These are phyloP conservation scores for Lasiodiplodia theobromae DNA, from an alignment of 2,329 filamentous ascomycete genomes.

Conservation along the genomic window DNA sequence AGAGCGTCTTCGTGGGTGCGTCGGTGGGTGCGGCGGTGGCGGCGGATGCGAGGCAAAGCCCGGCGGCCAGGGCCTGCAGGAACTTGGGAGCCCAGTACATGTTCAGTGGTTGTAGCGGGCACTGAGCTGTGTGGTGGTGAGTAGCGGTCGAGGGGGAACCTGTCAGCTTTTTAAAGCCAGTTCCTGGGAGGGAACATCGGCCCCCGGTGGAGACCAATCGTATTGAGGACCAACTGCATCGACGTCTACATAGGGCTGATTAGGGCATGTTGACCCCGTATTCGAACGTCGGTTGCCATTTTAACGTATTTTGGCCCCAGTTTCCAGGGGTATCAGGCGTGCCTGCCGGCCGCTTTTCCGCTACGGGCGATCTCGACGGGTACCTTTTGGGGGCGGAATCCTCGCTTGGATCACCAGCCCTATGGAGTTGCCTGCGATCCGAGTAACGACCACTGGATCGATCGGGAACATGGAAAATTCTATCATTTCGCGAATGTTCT, in stretches of 20 bases:
- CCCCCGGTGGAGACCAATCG: not conserved
- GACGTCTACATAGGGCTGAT: not conserved
- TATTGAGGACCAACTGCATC: not conserved
- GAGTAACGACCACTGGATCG: too few species aligned
- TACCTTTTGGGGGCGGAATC: not conserved
- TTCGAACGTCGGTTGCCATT: not conserved
- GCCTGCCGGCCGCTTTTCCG: not conserved
- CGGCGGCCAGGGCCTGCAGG: conserved; percentile 2
- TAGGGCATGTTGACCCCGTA: not conserved
- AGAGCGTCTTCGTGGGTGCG: not conserved
- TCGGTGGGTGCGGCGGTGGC: not conserved
- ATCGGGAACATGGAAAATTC: too few species aligned
- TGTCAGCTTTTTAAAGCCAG: not conserved
- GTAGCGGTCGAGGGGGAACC: not conserved
- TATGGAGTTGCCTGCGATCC: too few species aligned
- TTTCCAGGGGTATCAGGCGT: not conserved
- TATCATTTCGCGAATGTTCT: too few species aligned
- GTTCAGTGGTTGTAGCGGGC: not conserved
- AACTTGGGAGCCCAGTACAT: not conserved
- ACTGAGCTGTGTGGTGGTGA: not conserved
- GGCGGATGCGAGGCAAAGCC: not conserved
- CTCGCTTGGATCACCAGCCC: not conserved
- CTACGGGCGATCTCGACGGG: not conserved
- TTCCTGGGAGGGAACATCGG: not conserved
- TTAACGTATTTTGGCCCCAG: not conserved